Evolutionary conservation across 495 filamentous ascomycete genomes (phyloP).

Genomic region (Elasticomyces elasticus): DNA sequence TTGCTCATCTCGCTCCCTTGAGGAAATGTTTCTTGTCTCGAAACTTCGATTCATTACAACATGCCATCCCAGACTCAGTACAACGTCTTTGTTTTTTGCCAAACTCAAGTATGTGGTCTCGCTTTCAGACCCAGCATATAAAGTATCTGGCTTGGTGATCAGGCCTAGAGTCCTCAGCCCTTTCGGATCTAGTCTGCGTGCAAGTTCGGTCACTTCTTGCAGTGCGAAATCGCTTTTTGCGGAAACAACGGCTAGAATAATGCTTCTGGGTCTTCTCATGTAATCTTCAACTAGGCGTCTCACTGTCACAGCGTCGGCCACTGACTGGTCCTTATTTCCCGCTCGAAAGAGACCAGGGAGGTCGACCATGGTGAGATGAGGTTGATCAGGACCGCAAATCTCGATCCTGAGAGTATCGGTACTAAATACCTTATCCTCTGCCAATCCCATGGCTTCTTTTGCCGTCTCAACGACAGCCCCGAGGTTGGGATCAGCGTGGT

Average conservation of each 20-base stretch:
- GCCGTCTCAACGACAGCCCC: neutral
- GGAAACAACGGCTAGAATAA: conserved; percentile 45
- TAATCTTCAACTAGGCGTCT: conserved; percentile 45
- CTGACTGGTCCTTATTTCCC: conserved; percentile 40
- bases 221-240: conserved; percentile 54
- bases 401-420: conserved; percentile 50
- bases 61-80: conserved; percentile 49
- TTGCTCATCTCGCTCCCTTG: neutral
- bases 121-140: neutral
- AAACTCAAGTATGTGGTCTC: conserved; percentile 36
- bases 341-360: conserved; percentile 52
- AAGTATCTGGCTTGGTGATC: conserved; percentile 49
- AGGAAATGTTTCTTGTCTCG: neutral
- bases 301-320: conserved; percentile 38
- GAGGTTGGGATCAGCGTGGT: neutral
- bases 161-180: conserved; percentile 49
- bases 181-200: conserved; percentile 39
- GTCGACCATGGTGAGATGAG: conserved; percentile 53
- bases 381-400: conserved; percentile 45
- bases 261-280: conserved; percentile 42
- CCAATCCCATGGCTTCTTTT: neutral
- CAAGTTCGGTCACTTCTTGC: conserved; percentile 50
- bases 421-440: conserved; percentile 34
- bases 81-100: conserved; percentile 35
- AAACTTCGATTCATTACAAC: conserved; percentile 42